phyloP scores from a whole-genome alignment of 495 filamentous ascomycete species.

The Staphylotrichum longicolle region DNA sequence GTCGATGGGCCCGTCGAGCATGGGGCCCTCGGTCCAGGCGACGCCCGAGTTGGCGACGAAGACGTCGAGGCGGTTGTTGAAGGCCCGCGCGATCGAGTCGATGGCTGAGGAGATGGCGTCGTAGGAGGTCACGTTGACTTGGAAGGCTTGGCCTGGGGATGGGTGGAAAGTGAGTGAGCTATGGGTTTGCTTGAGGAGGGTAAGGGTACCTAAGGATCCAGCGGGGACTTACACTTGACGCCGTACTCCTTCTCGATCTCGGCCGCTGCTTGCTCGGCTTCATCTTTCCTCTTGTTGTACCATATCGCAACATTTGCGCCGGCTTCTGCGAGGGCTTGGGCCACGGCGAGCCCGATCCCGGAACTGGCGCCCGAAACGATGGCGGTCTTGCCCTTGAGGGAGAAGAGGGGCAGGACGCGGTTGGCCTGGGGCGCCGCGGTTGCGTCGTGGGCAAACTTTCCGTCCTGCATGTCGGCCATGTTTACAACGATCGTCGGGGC shows the following conservation, averaged over 20 bases:
- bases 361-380: conserved; percentile 79
- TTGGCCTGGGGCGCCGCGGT: conserved; percentile 58
- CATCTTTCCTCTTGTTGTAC: conserved; percentile 77
- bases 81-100: conserved; percentile 60
- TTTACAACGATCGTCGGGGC: conserved; percentile 6
- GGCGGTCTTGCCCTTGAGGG: conserved; percentile 77
- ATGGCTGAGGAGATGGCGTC: conserved; percentile 57
- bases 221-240: conserved; percentile 63
- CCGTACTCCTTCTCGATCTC: conserved; percentile 72
- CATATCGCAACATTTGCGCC: conserved; percentile 87
- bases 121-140: conserved; percentile 62
- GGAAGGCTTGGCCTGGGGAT: conserved; percentile 67
- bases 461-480: conserved; percentile 51
- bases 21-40: conserved; percentile 66
- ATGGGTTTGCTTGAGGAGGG: not conserved
- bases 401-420: conserved; percentile 75
- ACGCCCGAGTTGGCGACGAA: conserved; percentile 82
- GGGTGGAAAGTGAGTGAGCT: not conserved
- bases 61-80: conserved; percentile 72
- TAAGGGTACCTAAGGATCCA: not conserved
- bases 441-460: conserved; percentile 59
- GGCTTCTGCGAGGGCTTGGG: conserved; percentile 72
- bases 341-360: conserved; percentile 77
- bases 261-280: conserved; percentile 64
- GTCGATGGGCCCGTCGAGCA: conserved; percentile 62